Evolutionary conservation across 306 rosid species (phyloP), one percentile per base, ranked within the genome.

Genomic region (Mucuna pruriens): DNA sequence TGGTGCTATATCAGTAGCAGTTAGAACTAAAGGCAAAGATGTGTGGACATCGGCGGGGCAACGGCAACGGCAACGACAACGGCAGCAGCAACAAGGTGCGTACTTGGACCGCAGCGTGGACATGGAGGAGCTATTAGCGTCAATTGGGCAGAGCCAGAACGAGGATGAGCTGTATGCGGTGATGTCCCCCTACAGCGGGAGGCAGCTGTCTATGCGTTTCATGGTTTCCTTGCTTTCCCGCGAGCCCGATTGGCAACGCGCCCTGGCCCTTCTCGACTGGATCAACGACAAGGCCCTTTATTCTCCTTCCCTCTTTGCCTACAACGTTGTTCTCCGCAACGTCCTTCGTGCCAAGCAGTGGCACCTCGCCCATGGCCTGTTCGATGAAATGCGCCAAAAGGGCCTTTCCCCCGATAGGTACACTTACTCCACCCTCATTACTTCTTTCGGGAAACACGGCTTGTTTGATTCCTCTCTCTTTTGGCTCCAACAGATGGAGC

Each of bases 401-500:
- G 97, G 97, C 20, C 76, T 95, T 4, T 87, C 99, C 0, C 97
- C 99, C 7, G 99, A 95, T 81, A 88, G 97, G 80, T 95, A 87
- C 78, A 95, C 99, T 68, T 95, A 93, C 51, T 95, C 99, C 3
- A 93, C 97, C 3, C 97, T 95, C 4, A 93, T 95, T 19, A 93
- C 97, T 19, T 74, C 75, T 80, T 95, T 95, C 51, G 92, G 97
- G 33, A 95, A 93, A 74, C 90, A 90, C 38, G 97, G 94, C 9
- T 33, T 95, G 91, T 93, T 91, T 81, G 99, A 95, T 86, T 78
- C 92, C 0, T 92, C 99, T n/a, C 82, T 95, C 29, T 88, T 89
- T 45, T 95, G 99, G 99, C 85, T 95, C 5, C 97, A 95, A 86
- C 84, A 88, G 71, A 95, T 95, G 99, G 99, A 95, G 73, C 92